Evolutionary conservation across 2,329 filamentous ascomycete genomes (phyloP), one percentile per base, ranked within the genome.

Genomic region (Sporothrix pallida): DNA sequence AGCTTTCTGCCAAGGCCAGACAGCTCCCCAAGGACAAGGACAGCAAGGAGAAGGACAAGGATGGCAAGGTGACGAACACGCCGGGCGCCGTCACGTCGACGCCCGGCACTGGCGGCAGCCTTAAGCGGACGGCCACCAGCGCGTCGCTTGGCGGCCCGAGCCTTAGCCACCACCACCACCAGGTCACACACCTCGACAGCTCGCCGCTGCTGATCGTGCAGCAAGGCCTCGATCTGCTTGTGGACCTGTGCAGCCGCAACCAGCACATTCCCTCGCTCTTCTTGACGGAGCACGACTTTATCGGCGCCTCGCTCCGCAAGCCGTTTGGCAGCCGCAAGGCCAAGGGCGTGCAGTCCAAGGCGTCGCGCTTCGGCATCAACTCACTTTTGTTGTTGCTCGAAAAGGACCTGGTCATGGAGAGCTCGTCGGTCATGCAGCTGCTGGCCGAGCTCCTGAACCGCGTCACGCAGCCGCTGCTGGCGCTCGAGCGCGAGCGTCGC

Each of bases 171-270:
- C 58, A 56, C 26, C 15, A 3, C 58, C 56, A 44, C 20, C 42
- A 44, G 46, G n/a, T 37, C 77, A 89, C 91, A 68, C 94, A 91
- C 80, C 93, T 93, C 5, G 96, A 98, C 79, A 92, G 97, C 58
- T 98, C 96, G 4, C 97, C 97, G 13, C 88, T 98, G 58, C 90
- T 98, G 85, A 93, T 99, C 71, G 94, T 98, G 9, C 95, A 98
- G 81, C 97, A 99, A 81, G 98, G 96, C 79, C 87, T 99, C 52
- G 91, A 92, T 76, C 90, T 96, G 2, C 87, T 99, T 12, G 92
- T 93, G 60, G 94, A 94, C 78, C 87, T 99, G 26, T 94, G 93
- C 15, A 89, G 91, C 75, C 93, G 93, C 81, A 98, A 97, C 78
- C 90, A 91, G 48, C 94, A 97, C 79, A 92, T 98, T 70, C 90